Evolutionary conservation across 768 basidiomycete genomes (phyloP), one percentile per base, ranked within the genome.

Genomic region (Ramaria sp.): DNA sequence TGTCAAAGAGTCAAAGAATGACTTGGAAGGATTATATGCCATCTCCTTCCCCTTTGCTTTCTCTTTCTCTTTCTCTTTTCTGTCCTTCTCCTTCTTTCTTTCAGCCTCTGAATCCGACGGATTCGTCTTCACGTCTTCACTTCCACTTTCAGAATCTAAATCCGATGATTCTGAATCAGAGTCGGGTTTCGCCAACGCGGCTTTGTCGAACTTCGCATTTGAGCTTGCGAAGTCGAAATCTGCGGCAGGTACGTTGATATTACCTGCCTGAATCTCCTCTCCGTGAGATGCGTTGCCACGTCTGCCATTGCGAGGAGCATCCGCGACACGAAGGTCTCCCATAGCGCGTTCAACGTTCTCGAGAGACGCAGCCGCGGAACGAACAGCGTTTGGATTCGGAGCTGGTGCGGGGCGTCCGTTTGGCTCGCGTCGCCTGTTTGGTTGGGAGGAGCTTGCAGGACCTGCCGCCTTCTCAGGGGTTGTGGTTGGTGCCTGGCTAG

Each of bases 121-220:
- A 30, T 68, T 61, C 50, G 57, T 70, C 41, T 53, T 60, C 27
- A 68, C 72, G 13, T 68, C 73, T 7, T 66, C 69, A 9, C 57
- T 66, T 6, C 33, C 59, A 12, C 67, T 68, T 53, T 63, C 69
- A 55, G 43, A 64, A 60, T 68, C 53, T 17, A 54, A 52, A 43
- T 61, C 57, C 19, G 68, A 65, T 17, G 59, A 59, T 17, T 59
- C 59, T 19, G 46, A 41, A 33, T 55, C 48, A n/a, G 53, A 33
- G 19, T 65, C 64, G 17, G 64, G 66, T 34, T 71, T 72, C 41
- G 68, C 72, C 39, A 82, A 57, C 13, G 83, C 78, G 10, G 79
- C 72, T 68, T 91, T 91, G 71, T 91, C 87, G 62, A 92, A 92
- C 53, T 81, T 81, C 3, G 85, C 84, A 62, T 91, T 93, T 54